These are phyloP conservation scores for Globisporangium spiculum DNA, from an alignment of 352 stramenopile species.

Conservation along the genomic window DNA sequence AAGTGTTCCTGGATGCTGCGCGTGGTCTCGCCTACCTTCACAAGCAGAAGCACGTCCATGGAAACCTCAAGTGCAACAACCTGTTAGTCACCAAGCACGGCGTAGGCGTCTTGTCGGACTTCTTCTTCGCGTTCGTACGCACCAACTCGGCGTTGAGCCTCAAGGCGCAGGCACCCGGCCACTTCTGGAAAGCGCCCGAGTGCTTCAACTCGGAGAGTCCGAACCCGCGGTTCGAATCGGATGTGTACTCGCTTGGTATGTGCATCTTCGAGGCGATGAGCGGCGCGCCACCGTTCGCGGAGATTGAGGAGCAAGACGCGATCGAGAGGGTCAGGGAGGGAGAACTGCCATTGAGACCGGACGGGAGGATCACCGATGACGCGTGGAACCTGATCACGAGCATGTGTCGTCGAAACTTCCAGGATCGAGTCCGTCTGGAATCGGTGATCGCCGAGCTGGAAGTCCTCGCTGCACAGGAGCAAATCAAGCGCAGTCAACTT, in stretches of 20 bases:
- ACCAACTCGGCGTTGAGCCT: slow-evolving; percentile 23
- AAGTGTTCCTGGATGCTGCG: slow-evolving; percentile 32
- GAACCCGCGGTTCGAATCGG: slow-evolving; percentile 22
- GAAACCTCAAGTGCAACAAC: slow-evolving; percentile 37
- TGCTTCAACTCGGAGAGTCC: slow-evolving; percentile 12
- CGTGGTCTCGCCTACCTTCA: slow-evolving; percentile 30
- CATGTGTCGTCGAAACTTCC: slow-evolving; percentile 13
- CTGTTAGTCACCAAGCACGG: slow-evolving; percentile 25
- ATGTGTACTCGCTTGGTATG: slow-evolving; percentile 31
- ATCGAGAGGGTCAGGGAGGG: slow-evolving; percentile 3
- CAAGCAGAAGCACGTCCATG: slow-evolving; percentile 23
- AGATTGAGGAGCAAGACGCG: slow-evolving; percentile 12
- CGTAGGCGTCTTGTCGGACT: slow-evolving; percentile 30
- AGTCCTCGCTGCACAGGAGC: background rate
- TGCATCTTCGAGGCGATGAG: slow-evolving; percentile 27
- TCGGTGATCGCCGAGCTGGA: background rate
- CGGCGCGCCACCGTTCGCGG: slow-evolving; percentile 14
- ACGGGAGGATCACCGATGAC: slow-evolving; percentile 10
- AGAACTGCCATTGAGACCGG: background rate
- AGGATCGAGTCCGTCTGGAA: slow-evolving; percentile 3
- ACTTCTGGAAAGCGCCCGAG: slow-evolving; percentile 26
- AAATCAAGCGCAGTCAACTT: background rate
- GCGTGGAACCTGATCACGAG: slow-evolving; percentile 17
- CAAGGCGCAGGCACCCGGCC: slow-evolving; percentile 18
- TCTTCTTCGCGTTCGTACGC: slow-evolving; percentile 27